These are phyloP conservation scores for Neonectria neomacrospora DNA, from an alignment of 2,329 filamentous ascomycete genomes.

Conservation along the genomic window DNA sequence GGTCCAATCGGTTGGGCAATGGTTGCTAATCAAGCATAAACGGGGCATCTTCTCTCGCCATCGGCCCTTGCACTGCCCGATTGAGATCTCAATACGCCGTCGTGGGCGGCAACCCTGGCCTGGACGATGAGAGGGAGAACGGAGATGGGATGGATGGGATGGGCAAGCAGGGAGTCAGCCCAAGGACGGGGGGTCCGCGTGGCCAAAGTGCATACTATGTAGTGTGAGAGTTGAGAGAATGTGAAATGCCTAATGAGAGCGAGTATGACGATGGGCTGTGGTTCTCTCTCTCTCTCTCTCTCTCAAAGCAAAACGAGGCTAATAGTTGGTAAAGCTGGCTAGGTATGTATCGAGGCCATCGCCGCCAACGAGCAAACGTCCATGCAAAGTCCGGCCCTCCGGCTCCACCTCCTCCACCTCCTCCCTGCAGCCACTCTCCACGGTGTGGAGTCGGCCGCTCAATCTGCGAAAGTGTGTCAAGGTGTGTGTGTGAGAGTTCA, in stretches of 20 bases:
- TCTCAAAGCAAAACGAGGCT: neutral
- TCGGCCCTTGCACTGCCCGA: constrained; percentile 38
- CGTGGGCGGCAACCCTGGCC: constrained; percentile 23
- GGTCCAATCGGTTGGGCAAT: constrained; percentile 40
- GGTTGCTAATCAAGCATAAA: constrained; percentile 42
- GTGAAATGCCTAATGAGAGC: too few species aligned
- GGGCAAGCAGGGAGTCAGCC: neutral
- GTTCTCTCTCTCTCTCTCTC: neutral
- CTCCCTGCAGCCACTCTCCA: constrained; percentile 44
- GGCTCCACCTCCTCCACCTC: constrained; percentile 12
- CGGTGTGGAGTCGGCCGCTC: constrained; percentile 29
- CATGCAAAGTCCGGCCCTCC: constrained; percentile 30
- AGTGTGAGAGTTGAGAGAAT: neutral
- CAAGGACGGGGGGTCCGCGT: neutral
- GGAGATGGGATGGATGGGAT: neutral
- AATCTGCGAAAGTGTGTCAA: constrained; percentile 14
- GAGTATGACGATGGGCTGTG: neutral
- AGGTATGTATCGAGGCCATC: constrained; percentile 3
- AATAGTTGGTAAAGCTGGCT: neutral
- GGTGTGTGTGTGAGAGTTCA: constrained; percentile 13
- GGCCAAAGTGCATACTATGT: neutral
- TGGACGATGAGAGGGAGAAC: constrained; percentile 3
- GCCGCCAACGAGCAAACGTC: constrained; percentile 29
- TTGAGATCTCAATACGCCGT: constrained; percentile 42
- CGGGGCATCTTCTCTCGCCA: constrained; percentile 19